Evolutionary conservation across 73 alveolate genomes (phyloP).

Genomic region (Uronychia setigera): DNA sequence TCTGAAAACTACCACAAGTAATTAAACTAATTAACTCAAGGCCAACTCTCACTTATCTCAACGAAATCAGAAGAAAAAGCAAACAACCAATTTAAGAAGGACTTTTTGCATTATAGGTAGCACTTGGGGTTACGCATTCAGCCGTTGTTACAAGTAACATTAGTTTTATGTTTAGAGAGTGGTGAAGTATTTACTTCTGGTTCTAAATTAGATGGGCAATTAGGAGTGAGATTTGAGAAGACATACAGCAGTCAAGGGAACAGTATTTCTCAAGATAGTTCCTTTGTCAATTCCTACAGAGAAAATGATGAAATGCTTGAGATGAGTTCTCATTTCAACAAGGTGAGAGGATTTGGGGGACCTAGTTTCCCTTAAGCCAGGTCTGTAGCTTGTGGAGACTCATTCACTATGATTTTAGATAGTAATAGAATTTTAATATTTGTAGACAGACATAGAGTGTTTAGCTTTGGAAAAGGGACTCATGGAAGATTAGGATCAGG

Average conservation of each 20-base stretch:
- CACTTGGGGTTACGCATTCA: slow-evolving; percentile 65
- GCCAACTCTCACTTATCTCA: slow-evolving; percentile 35
- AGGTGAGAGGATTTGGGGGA: slow-evolving; percentile 40
- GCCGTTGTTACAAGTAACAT: slow-evolving; percentile 34
- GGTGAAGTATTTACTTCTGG: slow-evolving; percentile 69
- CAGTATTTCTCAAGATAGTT: slow-evolving; percentile 7
- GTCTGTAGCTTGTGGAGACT: slow-evolving; percentile 70
- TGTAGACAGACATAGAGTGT: slow-evolving; percentile 19
- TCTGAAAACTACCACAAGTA: slow-evolving; percentile 4
- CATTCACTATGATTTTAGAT: slow-evolving; percentile 49
- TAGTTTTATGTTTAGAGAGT: background rate
- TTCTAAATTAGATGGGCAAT: slow-evolving; percentile 54
- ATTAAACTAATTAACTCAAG: background rate
- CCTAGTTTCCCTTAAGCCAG: slow-evolving; percentile 51
- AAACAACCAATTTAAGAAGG: slow-evolving; percentile 3
- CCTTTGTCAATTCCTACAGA: slow-evolving; percentile 28
- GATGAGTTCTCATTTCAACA: slow-evolving; percentile 18
- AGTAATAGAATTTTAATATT: background rate
- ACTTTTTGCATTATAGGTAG: slow-evolving; percentile 14
- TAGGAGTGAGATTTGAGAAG: slow-evolving; percentile 23
- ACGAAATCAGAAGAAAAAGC: slow-evolving; percentile 10
- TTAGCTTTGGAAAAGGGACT: slow-evolving; percentile 64
- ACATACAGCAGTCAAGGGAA: background rate
- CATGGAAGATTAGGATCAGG: slow-evolving; percentile 75
- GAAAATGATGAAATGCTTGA: slow-evolving; percentile 15